Evolutionary conservation across 179 eudicot genomes (phyloP).

Genomic region (Amaranthus tricolor): DNA sequence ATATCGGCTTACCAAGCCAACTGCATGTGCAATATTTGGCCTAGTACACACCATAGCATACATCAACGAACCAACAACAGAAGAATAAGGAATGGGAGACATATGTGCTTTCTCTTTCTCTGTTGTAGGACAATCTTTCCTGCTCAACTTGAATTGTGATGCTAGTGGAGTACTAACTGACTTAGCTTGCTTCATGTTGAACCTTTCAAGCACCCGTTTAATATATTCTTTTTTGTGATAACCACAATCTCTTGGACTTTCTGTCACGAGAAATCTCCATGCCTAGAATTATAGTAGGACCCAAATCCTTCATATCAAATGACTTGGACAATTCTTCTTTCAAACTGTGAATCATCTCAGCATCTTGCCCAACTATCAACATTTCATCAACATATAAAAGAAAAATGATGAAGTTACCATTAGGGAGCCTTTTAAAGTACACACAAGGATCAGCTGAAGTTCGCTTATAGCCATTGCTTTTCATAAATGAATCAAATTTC

Average conservation of each 20-base stretch:
- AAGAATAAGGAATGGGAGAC: too few relatives aligned
- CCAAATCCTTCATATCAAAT: background rate
- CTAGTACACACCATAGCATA: too few relatives aligned
- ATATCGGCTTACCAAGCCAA: too few relatives aligned
- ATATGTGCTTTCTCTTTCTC: too few relatives aligned
- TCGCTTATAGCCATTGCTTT: background rate
- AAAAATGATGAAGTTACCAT: background rate
- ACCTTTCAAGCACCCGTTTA: background rate
- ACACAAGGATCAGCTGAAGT: background rate
- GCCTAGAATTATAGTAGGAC: background rate
- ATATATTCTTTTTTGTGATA: background rate
- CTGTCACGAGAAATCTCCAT: background rate
- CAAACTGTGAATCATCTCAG: too few relatives aligned
- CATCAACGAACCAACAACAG: too few relatives aligned
- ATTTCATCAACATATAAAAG: background rate
- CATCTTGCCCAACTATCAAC: background rate
- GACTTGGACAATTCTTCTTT: too few relatives aligned
- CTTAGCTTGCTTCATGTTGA: background rate
- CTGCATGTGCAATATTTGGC: too few relatives aligned
- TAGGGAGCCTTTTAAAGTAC: background rate
- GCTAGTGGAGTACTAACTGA: too few relatives aligned
- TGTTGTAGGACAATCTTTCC: too few relatives aligned
- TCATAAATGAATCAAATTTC: conserved; percentile 9
- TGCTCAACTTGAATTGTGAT: too few relatives aligned
- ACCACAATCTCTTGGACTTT: background rate